phyloP scores from a whole-genome alignment of 805 yeast species.

The Kazachstania bromeliacearum region DNA sequence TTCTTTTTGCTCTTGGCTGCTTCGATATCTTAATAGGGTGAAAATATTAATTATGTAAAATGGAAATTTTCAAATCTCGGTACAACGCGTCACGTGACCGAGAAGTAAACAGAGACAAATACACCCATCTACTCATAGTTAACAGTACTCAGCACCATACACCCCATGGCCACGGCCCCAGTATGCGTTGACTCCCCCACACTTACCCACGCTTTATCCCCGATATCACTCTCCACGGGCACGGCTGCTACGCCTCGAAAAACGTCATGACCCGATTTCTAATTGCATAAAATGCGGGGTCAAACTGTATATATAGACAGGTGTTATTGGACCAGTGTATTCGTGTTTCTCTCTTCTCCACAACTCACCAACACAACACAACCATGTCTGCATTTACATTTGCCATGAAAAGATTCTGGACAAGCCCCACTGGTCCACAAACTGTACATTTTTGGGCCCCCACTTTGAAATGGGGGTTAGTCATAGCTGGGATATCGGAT shows the following conservation, averaged over 20 bases:
- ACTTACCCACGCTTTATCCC: background rate
- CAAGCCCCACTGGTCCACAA: constrained; percentile 88
- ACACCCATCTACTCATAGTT: background rate
- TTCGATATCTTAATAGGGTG: too few species aligned
- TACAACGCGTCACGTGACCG: too few species aligned
- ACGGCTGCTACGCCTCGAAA: background rate
- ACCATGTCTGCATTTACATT: constrained; percentile 14
- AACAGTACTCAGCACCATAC: background rate
- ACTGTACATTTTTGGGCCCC: constrained; percentile 97
- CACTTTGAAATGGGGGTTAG: constrained; percentile 74
- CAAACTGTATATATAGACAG: background rate
- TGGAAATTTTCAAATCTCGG: too few species aligned
- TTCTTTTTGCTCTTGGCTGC: too few species aligned
- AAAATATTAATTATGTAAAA: too few species aligned
- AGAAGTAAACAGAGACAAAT: background rate
- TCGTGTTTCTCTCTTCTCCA: background rate
- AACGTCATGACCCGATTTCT: background rate
- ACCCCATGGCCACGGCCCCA: background rate
- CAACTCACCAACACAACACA: background rate
- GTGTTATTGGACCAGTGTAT: background rate
- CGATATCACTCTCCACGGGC: background rate
- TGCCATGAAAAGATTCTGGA: constrained; percentile 56
- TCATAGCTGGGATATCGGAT: constrained; percentile 85
- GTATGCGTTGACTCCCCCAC: background rate
- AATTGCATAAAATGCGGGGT: background rate